Evolutionary conservation across 768 basidiomycete species (phyloP).

Genomic region (Hygrophoropsis aurantiaca): DNA sequence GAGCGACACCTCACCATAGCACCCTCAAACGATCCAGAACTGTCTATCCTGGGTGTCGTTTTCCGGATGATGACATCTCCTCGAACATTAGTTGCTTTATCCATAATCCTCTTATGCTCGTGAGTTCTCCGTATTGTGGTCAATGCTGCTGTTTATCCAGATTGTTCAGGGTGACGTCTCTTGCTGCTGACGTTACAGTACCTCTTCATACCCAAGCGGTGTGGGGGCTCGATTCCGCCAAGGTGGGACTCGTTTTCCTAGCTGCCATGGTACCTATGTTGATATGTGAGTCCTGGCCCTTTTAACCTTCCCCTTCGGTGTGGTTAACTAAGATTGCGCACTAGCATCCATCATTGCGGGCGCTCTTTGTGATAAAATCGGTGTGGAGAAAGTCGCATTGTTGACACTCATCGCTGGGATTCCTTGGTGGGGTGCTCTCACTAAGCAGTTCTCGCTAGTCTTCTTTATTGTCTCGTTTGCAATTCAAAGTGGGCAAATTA

Average conservation of each 20-base stretch:
- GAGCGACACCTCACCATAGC: too few relatives aligned
- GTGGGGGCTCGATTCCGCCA: constrained; percentile 30
- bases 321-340: too few relatives aligned
- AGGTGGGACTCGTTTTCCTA: constrained; percentile 38
- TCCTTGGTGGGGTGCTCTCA: constrained; percentile 36
- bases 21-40: too few relatives aligned
- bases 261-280: constrained; percentile 35
- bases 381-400: constrained; percentile 30
- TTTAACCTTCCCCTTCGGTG: too few relatives aligned
- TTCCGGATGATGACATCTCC: constrained; percentile 21
- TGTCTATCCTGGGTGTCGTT: constrained; percentile 19
- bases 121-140: constrained; percentile 22
- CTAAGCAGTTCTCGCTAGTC: constrained; percentile 25
- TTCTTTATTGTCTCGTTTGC: constrained; percentile 33
- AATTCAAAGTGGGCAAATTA: constrained; percentile 24
- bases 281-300: constrained; percentile 32
- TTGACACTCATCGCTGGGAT: constrained; percentile 26
- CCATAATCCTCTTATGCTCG: constrained; percentile 35
- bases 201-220: constrained; percentile 35
- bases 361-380: constrained; percentile 30
- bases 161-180: constrained; percentile 21
- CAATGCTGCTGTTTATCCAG: not conserved
- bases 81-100: constrained; percentile 25
- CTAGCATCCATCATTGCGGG: constrained; percentile 37
- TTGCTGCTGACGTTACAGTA: constrained; percentile 32